Evolutionary conservation across 2,329 filamentous ascomycete species (phyloP).

Genomic region (Pseudogymnoascus sp.): DNA sequence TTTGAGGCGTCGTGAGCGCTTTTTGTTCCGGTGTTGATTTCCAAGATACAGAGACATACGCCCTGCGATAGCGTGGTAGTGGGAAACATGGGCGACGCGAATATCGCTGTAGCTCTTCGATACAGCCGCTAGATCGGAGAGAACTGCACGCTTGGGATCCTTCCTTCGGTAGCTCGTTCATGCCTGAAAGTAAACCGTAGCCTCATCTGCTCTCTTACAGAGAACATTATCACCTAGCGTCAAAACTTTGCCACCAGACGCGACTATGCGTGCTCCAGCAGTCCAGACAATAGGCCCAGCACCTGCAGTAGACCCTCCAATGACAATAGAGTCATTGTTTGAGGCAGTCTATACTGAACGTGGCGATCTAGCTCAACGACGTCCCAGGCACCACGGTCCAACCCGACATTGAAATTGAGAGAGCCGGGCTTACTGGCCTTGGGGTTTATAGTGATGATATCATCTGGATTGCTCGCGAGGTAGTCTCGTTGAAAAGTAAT

Average conservation of each 20-base stretch:
- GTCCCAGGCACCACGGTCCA: constrained; percentile 12
- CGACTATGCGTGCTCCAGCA: constrained; percentile 17
- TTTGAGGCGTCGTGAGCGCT: constrained; percentile 12
- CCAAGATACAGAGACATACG: constrained; percentile 15
- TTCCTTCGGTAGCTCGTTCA: constrained; percentile 20
- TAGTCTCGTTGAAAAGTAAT: constrained; percentile 22
- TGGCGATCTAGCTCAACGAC: constrained; percentile 14
- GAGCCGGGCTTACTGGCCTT: constrained; percentile 16
- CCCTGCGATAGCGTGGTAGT: constrained; percentile 8
- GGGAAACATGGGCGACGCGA: not conserved
- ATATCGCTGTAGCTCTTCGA: constrained; percentile 1
- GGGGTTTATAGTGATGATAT: constrained; percentile 21
- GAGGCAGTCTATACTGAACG: constrained; percentile 17
- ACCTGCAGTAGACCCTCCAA: constrained; percentile 17
- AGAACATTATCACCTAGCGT: constrained; percentile 20
- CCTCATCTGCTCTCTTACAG: constrained; percentile 20
- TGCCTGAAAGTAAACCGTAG: constrained; percentile 20
- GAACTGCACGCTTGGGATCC: constrained; percentile 16
- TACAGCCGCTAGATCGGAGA: constrained; percentile 16
- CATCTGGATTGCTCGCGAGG: constrained; percentile 23
- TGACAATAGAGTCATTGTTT: constrained; percentile 14
- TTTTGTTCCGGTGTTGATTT: constrained; percentile 14
- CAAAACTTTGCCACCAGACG: constrained; percentile 19
- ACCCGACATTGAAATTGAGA: constrained; percentile 15
- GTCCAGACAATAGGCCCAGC: constrained; percentile 16